Percentiles rank a stretch among this genome's conserved stretches.
Evolutionary conservation across 1,139 yeast genomes (phyloP).

Genomic region (Martiniozyma asiatica): DNA sequence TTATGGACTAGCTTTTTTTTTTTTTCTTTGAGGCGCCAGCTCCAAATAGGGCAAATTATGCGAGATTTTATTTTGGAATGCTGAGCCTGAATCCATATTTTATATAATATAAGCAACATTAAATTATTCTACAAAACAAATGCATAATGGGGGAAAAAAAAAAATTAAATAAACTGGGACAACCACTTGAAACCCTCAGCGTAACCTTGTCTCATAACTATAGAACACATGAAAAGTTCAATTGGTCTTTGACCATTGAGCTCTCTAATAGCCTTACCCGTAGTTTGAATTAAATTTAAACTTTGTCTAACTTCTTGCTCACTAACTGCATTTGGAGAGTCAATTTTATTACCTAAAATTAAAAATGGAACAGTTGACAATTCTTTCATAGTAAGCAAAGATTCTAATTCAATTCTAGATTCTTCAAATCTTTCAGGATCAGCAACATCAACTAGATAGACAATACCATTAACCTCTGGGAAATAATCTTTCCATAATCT

Average conservation of each 20-base stretch:
- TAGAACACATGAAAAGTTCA: conserved; percentile 95
- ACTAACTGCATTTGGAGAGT: conserved; percentile 84
- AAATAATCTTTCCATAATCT: conserved; percentile 98
- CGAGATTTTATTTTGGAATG: too few species aligned
- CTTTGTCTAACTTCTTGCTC: conserved; percentile 92
- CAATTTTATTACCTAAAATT: conserved; percentile 92
- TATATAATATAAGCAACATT: too few species aligned
- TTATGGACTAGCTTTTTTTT: too few species aligned
- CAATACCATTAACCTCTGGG: conserved; percentile 98
- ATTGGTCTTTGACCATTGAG: conserved; percentile 80
- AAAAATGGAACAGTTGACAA: conserved; percentile 82
- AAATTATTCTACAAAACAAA: too few species aligned
- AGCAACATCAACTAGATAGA: conserved; percentile 92
- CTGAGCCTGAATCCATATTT: too few species aligned
- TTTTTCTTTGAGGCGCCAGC: too few species aligned
- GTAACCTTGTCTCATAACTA: conserved; percentile 93
- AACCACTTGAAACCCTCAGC: conserved; percentile 96
- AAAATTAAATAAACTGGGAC: conserved; percentile 68
- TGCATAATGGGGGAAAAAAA: too few species aligned
- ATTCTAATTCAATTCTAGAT: conserved; percentile 89
- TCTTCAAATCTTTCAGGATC: conserved; percentile 93
- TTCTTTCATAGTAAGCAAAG: conserved; percentile 85
- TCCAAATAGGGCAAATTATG: too few species aligned
- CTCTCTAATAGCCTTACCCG: conserved; percentile 71
- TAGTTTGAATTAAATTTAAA: conserved; percentile 76